Evolutionary conservation across 2,329 filamentous ascomycete genomes (phyloP).

Genomic region (Cercospora zeae-maydis): DNA sequence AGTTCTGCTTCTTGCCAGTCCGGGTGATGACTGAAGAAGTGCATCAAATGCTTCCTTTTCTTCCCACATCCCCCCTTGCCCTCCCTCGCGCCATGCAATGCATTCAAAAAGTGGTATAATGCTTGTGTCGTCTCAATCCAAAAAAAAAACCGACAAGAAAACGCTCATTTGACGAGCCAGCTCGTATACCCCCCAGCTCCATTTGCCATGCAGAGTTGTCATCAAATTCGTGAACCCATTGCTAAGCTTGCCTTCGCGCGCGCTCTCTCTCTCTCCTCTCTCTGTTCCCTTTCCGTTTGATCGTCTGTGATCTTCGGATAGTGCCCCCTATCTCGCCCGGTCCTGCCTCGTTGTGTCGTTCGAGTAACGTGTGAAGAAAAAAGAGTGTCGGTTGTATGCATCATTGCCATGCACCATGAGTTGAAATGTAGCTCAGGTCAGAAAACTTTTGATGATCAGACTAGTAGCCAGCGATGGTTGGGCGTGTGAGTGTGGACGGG

Average conservation of each 20-base stretch:
- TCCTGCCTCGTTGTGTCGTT: constrained; percentile 1
- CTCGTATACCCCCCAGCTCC: constrained; percentile 1
- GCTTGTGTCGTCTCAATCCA: not conserved
- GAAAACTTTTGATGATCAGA: not conserved
- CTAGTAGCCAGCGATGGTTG: constrained; percentile 24
- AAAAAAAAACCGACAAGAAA: not conserved
- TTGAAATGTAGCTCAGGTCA: not conserved
- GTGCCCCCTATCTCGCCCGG: not conserved
- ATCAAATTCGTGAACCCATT: constrained; percentile 6
- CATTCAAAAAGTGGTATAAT: constrained; percentile 19
- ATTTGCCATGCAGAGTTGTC: constrained; percentile 7
- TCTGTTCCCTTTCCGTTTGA: not conserved
- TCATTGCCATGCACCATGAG: not conserved
- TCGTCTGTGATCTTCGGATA: not conserved
- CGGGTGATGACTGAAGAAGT: not conserved
- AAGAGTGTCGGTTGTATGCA: not conserved
- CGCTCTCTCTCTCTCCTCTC: not conserved
- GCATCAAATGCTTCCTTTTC: not conserved
- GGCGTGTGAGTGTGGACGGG: constrained; percentile 29
- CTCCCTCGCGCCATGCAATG: constrained; percentile 10
- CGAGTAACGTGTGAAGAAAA: not conserved
- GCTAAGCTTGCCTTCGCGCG: not conserved
- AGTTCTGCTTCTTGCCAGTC: not conserved
- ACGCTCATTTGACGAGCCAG: constrained; percentile 15
- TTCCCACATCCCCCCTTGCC: not conserved